These are phyloP conservation scores for Mayamaea pseudoterrestris DNA, from an alignment of 108 stramenopile species.

Conservation along the genomic window DNA sequence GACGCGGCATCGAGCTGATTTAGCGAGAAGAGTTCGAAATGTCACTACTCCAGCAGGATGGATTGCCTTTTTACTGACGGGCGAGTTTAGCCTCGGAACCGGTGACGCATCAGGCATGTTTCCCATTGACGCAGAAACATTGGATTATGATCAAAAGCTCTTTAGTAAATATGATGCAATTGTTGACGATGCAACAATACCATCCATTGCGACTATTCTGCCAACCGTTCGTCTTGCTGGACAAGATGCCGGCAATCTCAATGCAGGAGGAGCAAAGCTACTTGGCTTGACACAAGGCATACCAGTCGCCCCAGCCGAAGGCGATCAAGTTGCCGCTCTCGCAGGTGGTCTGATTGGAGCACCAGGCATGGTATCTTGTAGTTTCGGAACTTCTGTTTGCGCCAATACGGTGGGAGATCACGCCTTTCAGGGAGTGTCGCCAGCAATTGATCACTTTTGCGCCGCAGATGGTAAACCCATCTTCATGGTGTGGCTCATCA, in stretches of 20 bases:
- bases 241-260: constrained; percentile 5
- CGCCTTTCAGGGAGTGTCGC: neutral
- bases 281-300: constrained; percentile 7
- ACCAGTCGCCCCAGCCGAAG: constrained; percentile 30
- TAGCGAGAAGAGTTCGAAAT: constrained; percentile 2
- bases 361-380: constrained; percentile 24
- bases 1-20: constrained; percentile 16
- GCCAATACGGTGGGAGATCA: constrained; percentile 22
- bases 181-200: neutral
- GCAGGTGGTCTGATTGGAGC: constrained; percentile 30
- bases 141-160: constrained; percentile 10
- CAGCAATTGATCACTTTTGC: constrained; percentile 20
- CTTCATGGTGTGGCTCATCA: constrained; percentile 36
- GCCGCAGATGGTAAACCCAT: constrained; percentile 31
- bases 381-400: constrained; percentile 38
- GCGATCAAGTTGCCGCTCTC: constrained; percentile 33
- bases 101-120: constrained; percentile 43
- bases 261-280: constrained; percentile 4
- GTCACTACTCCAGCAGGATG: constrained; percentile 40
- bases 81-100: constrained; percentile 10
- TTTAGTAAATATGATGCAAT: constrained; percentile 8
- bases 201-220: constrained; percentile 3
- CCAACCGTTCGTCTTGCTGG: constrained; percentile 12
- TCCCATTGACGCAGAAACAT: constrained; percentile 13
- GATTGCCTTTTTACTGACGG: constrained; percentile 17